phyloP scores from a whole-genome alignment of 768 basidiomycete species.

The Hirschioporus abietinus region DNA sequence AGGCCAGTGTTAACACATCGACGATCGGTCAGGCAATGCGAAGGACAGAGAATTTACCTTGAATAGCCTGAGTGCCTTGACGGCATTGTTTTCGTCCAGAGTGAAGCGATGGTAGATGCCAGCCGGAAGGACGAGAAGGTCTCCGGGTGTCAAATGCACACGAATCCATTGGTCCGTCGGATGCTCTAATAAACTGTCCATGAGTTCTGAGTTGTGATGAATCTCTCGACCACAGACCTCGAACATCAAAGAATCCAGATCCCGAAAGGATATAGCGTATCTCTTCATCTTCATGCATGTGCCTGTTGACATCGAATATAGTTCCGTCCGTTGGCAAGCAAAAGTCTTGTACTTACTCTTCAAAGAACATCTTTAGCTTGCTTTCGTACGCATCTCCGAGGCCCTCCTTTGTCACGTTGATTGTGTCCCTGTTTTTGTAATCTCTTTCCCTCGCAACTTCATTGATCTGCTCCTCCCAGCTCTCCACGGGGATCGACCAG shows the following conservation, averaged over 20 bases:
- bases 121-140: slow-evolving; percentile 81
- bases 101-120: slow-evolving; percentile 97
- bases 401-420: slow-evolving; percentile 72
- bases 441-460: slow-evolving; percentile 57
- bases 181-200: slow-evolving; percentile 41
- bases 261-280: slow-evolving; percentile 85
- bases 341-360: slow-evolving; percentile 50
- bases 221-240: slow-evolving; percentile 46
- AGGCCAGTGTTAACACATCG: not conserved
- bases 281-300: slow-evolving; percentile 96
- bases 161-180: slow-evolving; percentile 77
- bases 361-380: slow-evolving; percentile 79
- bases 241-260: slow-evolving; percentile 89
- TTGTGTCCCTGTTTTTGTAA: slow-evolving; percentile 81
- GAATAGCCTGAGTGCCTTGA: slow-evolving; percentile 81
- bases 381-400: slow-evolving; percentile 80
- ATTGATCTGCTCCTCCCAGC: slow-evolving; percentile 52
- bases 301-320: slow-evolving; percentile 36
- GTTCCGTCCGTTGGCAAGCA: not conserved
- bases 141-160: slow-evolving; percentile 67
- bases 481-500: slow-evolving; percentile 60
- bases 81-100: slow-evolving; percentile 66
- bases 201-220: not conserved
- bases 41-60: slow-evolving; percentile 42
- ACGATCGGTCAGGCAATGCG: not conserved